A percentile compares a stretch with the other conserved stretches of the same genome.
These are phyloP conservation scores for Juglanconis sp. DNA, from an alignment of 2,329 filamentous ascomycete genomes.

Conservation along the genomic window DNA sequence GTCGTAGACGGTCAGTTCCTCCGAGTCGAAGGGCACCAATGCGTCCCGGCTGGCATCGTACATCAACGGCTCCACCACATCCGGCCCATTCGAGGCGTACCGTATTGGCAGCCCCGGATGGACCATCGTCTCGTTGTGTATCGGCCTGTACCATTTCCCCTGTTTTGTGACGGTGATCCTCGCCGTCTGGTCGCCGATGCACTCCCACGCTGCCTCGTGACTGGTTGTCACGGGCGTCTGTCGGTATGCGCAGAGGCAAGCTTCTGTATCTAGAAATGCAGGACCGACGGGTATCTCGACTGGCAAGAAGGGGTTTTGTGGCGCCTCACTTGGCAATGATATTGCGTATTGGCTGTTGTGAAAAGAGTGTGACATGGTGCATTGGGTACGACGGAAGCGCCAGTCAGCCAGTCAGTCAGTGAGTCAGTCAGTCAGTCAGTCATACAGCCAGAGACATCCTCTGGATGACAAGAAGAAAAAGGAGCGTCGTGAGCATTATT, in stretches of 20 bases:
- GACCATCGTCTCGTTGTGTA: slow-evolving; percentile 23
- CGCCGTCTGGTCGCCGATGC: slow-evolving; percentile 42
- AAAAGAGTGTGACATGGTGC: neutral
- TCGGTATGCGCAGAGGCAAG: slow-evolving; percentile 37
- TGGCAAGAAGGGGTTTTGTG: slow-evolving; percentile 37
- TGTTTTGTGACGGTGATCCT: slow-evolving; percentile 32
- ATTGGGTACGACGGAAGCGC: neutral
- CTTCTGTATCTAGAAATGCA: slow-evolving; percentile 37
- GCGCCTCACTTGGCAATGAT: neutral
- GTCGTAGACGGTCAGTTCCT: slow-evolving; percentile 33
- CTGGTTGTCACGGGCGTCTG: slow-evolving; percentile 20
- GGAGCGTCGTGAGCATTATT: no score
- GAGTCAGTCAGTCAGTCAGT: no score
- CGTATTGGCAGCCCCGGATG: slow-evolving; percentile 27
- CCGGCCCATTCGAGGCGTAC: slow-evolving; percentile 35
- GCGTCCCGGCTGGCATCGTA: slow-evolving; percentile 26
- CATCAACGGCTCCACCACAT: slow-evolving; percentile 26
- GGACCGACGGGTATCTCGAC: slow-evolving; percentile 29
- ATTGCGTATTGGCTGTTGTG: neutral
- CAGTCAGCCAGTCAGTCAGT: neutral
- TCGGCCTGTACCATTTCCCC: slow-evolving; percentile 41
- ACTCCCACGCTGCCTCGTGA: slow-evolving; percentile 36
- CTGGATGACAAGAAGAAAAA: no score
- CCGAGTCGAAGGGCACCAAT: slow-evolving; percentile 25
- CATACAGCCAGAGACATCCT: no score